Base-by-base conservation (phyloP, 2,329 filamentous ascomycete species). In the Neofusicoccum sp. region DNA sequence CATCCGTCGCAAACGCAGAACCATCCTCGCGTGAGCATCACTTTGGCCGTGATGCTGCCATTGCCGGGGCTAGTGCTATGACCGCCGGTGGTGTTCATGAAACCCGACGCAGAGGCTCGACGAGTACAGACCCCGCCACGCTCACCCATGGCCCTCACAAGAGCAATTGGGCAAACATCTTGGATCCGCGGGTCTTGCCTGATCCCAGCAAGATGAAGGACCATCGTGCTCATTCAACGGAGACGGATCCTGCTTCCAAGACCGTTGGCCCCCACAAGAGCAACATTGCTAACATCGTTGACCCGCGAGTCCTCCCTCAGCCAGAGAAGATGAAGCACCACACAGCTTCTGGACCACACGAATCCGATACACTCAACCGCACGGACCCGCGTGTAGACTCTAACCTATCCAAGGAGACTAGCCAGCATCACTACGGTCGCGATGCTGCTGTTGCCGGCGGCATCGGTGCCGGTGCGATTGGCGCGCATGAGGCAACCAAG, bases 381-480 rank as follows among this genome's bases (percentile, higher is more conserved):
- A 62, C 72, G 7, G 71, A 73, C 47, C 71, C 72, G 5, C 68
- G 71, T 36, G 65, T 74, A 3, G 51, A 57, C 12, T 61, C 61
- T 16, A 70, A 63, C 28, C 64, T 24, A 48, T 45, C 62, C 51
- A 45, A 34, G 7, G 20, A 65, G 26, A 30, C 48, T 16, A 44
- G 34, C 8, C 59, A 61, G 33, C 66, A 69, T 41, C 66, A 68
- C 28, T 64, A 69, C 45, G 65, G 67, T 26, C 64, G 67, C 6
- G 69, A 71, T 44, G 64, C 69, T 54, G 69, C 69, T 34, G 47
- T 65, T 48, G 65, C 61, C 5, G 67, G 66, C 6, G 67, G 64
- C 14, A 51, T 61, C 58, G 65, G 64, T 11, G 65, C 66, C 5
- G 45, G 56, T 8, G 60, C 51, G 3, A 33, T 44, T 8, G 61